phyloP scores from a whole-genome alignment of 768 basidiomycete species.

The Mycena belliarum region DNA sequence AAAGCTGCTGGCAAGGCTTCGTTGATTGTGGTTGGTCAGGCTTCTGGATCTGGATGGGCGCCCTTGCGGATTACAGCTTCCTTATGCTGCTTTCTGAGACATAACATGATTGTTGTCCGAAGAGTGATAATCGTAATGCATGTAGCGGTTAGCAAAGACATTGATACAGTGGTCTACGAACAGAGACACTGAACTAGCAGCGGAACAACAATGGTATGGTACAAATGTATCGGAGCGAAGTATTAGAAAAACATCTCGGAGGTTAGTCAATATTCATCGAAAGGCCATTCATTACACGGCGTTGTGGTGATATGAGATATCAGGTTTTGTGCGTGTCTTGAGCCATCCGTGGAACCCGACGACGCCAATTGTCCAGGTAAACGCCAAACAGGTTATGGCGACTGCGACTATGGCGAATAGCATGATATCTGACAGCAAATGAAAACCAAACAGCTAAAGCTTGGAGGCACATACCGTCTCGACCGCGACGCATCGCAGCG shows the following conservation, averaged over 20 bases:
- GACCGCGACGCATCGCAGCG: slow-evolving; percentile 87
- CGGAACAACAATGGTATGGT: neutral
- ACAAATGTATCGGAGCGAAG: neutral
- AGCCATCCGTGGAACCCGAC: slow-evolving; percentile 86
- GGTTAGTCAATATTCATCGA: neutral
- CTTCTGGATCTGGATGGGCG: slow-evolving; percentile 84
- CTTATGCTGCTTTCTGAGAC: too few species aligned
- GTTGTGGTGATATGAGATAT: slow-evolving; percentile 35
- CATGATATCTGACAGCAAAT: slow-evolving; percentile 64
- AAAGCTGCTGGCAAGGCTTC: slow-evolving; percentile 91
- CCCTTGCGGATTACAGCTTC: slow-evolving; percentile 64
- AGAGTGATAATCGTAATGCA: neutral
- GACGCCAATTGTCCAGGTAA: slow-evolving; percentile 78
- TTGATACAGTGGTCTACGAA: slow-evolving; percentile 13
- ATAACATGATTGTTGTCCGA: too few species aligned
- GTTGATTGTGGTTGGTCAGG: slow-evolving; percentile 86
- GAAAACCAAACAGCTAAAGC: neutral
- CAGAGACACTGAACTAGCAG: neutral
- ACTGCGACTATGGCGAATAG: slow-evolving; percentile 88
- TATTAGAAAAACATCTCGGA: neutral
- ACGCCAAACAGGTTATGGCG: slow-evolving; percentile 82
- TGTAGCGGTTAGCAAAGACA: neutral
- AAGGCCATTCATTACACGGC: slow-evolving; percentile 30
- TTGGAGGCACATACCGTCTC: slow-evolving; percentile 64
- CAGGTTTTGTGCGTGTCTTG: slow-evolving; percentile 41